Evolutionary conservation across 768 basidiomycete species (phyloP).

Genomic region (Lentinula raphanica): DNA sequence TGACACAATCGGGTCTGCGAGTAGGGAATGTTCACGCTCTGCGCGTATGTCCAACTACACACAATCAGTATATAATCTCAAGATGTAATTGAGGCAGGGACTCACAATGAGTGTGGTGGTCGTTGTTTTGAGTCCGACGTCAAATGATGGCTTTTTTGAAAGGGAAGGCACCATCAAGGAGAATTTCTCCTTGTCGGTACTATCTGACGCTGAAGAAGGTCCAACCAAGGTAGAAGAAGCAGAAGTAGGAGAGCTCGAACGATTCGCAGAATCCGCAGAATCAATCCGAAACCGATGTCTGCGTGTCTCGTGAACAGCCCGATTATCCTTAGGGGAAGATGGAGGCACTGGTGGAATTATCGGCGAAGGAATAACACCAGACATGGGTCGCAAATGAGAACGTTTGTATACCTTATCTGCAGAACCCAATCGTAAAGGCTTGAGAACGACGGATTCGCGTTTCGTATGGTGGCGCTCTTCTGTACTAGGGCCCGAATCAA

Average conservation of each 20-base stretch:
- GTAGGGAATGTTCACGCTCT: neutral
- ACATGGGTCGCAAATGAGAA: neutral
- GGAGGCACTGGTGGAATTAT: neutral
- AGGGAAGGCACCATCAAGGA: neutral
- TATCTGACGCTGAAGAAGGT: neutral
- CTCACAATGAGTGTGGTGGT: conserved; percentile 3
- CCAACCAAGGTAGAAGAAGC: conserved; percentile 8
- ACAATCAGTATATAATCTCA: neutral
- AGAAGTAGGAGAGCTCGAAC: conserved; percentile 8
- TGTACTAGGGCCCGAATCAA: neutral
- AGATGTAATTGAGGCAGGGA: neutral
- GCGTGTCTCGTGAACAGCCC: neutral
- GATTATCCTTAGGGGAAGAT: neutral
- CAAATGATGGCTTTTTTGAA: conserved; percentile 4
- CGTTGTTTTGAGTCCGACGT: neutral
- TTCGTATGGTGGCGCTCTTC: neutral
- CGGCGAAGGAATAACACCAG: neutral
- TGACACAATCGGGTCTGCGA: neutral
- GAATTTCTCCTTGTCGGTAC: neutral
- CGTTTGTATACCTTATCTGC: neutral
- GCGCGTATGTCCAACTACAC: neutral
- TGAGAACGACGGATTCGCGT: neutral
- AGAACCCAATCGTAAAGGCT: neutral
- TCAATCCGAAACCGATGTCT: neutral
- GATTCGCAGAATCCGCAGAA: neutral